Base-by-base conservation (phyloP, 2,329 filamentous ascomycete genomes). In the Cladorrhinum sp. region DNA sequence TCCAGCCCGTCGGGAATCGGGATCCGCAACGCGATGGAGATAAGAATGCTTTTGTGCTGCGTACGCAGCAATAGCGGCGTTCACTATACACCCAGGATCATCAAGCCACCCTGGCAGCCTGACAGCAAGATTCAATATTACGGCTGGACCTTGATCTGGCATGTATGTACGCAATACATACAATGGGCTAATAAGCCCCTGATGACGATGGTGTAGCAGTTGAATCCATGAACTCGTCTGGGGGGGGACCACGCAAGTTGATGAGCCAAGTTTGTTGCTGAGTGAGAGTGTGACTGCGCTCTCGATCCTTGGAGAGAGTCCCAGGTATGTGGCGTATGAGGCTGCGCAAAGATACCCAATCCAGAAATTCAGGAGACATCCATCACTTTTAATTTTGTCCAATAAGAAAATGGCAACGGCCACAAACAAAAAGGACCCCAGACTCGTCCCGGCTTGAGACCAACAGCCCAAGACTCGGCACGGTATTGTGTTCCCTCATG, bases 401-500 rank as follows among this genome's bases (percentile, higher is more conserved):
- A 46, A 46, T 46, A 20, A 46, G n/a, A 46, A 46, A 14, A n/a
- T n/a, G 36, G 36, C 16, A 42, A 3, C 16, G 10, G 23, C 28
- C 56, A 58, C 16, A 16, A 16, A 48, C 33, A 39, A 20, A 54
- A 33, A 28, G 21, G 18, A 42, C 21, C 51, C 57, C 57, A 39
- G 30, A 48, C 42, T 26, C 20, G 52, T 59, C 48, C 52, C 56
- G 18, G 46, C 23, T 58, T 39, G 26, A 14, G 18, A 42, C 23
- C 9, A 49, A 59, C 54, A 54, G 57, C 57, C 55, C 60, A 36
- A 46, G 42, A 46, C 42, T 21, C 42, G 42, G 42, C 42, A 46
- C 51, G 61, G 61, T 58, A 58, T 52, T 63, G 54, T 48, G 46
- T 53, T 54, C 48, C 59, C 55, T 56, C 33, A 60, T 60, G 52